Evolutionary conservation across 2,329 filamentous ascomycete species (phyloP), one percentile per base, ranked within the genome.

Genomic region (Xylariaceae sp.): DNA sequence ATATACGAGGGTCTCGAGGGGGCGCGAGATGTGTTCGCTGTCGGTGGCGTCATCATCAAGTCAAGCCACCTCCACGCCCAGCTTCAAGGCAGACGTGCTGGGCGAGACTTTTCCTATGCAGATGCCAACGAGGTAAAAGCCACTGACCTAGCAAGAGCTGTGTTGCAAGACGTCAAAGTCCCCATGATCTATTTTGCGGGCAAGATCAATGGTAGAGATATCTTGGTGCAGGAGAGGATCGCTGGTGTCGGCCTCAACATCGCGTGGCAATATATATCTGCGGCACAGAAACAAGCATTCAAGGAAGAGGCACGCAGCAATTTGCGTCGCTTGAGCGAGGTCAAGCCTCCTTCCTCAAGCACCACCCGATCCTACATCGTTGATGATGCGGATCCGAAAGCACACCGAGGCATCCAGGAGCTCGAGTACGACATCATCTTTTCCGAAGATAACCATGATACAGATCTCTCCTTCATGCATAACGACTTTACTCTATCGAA

Each of bases 11-110:
- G 51, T 18, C 57, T 63, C 9, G 64, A 67, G 6, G 65, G 63
- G 11, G 67, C 64, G 3, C 67, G 70, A 9, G 70, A 73, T 47
- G 68, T 74, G 0, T 74, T 74, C 55, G 70, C 68, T 11, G 56
- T 72, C 27, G 69, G 71, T 1, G 67, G 62, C 35, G 61, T 73
- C 15, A 71, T 49, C 49, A 67, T 71, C 54, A 74, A 67, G 57
- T 68, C 70, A 12, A 57, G 52, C 36, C 56, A 58, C 17, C 39
- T 57, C 22, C 41, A 50, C 31, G 22, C 12, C 11, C 40, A 11
- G 11, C 42, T 35, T 11, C 17, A 51, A 22, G 46, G 43, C 43
- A 33, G 42, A 19, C 45, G 45, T 9, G 11, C 39, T 7, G 2
- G 38, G 6, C 35, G 31, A n/a, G 54, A 53, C 48, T 52, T 46